Evolutionary conservation across 1,139 yeast species (phyloP).

Genomic region (Blastobotrys elegans): DNA sequence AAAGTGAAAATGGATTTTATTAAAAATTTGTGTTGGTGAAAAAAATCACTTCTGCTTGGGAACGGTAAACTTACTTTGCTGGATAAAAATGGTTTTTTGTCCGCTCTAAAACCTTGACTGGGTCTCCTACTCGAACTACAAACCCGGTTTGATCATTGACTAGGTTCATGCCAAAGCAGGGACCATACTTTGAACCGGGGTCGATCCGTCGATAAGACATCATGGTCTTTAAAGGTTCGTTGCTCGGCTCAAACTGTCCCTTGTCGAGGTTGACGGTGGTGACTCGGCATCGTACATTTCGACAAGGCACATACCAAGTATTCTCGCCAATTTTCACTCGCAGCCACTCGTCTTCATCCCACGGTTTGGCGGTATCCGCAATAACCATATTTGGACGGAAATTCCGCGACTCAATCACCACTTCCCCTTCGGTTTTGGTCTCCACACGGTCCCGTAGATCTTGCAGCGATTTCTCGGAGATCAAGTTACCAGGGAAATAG

Average conservation of each 20-base stretch:
- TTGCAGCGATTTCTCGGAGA: constrained; percentile 35
- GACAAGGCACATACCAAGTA: constrained; percentile 31
- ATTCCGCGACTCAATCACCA: constrained; percentile 25
- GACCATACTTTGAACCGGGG: constrained; percentile 31
- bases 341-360: constrained; percentile 40
- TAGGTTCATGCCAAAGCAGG: constrained; percentile 41
- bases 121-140: constrained; percentile 31
- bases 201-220: constrained; percentile 38
- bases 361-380: constrained; percentile 30
- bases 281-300: constrained; percentile 39
- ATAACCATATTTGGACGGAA: constrained; percentile 42
- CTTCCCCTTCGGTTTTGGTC: constrained; percentile 21
- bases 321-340: constrained; percentile 29
- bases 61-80: background rate
- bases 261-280: constrained; percentile 37
- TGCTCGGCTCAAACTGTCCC: constrained; percentile 34
- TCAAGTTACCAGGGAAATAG: constrained; percentile 40
- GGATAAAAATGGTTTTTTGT: constrained; percentile 22
- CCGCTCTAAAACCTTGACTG: constrained; percentile 24
- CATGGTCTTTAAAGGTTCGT: constrained; percentile 36
- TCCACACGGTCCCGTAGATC: constrained; percentile 29
- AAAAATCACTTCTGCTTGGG: background rate
- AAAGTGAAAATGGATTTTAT: background rate
- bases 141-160: constrained; percentile 31
- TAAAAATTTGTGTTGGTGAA: background rate